phyloP scores from a whole-genome alignment of 1,284 basidiomycete species.

The Trichosporon ovoides region DNA sequence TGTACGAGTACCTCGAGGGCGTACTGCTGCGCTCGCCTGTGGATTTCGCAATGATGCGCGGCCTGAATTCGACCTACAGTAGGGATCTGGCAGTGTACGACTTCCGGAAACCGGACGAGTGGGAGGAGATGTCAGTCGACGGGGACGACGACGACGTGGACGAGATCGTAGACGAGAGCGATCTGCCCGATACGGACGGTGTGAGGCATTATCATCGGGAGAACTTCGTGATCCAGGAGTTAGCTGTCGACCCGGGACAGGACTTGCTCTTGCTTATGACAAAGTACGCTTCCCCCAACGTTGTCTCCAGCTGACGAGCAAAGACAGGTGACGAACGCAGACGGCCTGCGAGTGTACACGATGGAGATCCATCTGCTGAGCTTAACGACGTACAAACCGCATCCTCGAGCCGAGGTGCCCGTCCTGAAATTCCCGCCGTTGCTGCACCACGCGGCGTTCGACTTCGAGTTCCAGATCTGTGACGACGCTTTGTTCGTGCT shows the following conservation, averaged over 20 bases:
- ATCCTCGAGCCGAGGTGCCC: conserved; percentile 34
- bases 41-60: conserved; percentile 15
- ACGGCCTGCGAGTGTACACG: conserved; percentile 5
- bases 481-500: conserved; percentile 46
- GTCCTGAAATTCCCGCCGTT: conserved; percentile 28
- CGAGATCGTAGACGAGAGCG: conserved; percentile 2
- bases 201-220: conserved; percentile 23
- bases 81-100: conserved; percentile 28
- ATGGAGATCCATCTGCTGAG: conserved; percentile 40
- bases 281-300: background rate
- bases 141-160: conserved; percentile 5
- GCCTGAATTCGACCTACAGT: conserved; percentile 14
- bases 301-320: background rate
- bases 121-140: conserved; percentile 19
- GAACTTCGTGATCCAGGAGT: conserved; percentile 39
- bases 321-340: background rate
- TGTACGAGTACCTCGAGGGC: conserved; percentile 49
- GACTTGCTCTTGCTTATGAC: conserved; percentile 38
- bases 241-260: conserved; percentile 47
- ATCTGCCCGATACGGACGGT: background rate
- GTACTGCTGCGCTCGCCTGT: conserved; percentile 31
- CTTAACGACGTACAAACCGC: conserved; percentile 40
- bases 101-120: conserved; percentile 22
- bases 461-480: conserved; percentile 44
- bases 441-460: conserved; percentile 12